phyloP scores from a whole-genome alignment of 139 green algal species.

The Chlamydomonas incerta region DNA sequence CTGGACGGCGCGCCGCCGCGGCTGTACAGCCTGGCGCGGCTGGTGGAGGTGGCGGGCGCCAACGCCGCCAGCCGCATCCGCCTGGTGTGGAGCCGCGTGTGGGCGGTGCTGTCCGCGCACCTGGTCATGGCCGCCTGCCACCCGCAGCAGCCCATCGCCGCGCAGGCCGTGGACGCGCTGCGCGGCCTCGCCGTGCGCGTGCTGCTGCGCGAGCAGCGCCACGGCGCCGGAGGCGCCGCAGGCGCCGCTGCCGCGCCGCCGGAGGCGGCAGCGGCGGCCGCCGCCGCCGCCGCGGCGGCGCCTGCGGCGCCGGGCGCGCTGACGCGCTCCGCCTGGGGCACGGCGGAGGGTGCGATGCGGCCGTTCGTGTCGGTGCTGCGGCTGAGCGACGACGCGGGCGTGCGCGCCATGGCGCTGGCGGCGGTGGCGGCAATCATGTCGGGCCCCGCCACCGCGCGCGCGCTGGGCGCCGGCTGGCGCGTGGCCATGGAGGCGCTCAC shows the following conservation, averaged over 20 bases:
- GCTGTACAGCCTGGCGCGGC: conserved; percentile 72
- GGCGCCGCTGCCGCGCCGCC: neutral
- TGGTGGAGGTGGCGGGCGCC: conserved; percentile 64
- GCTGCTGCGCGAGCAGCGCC: conserved; percentile 17
- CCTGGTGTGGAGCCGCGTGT: conserved; percentile 90
- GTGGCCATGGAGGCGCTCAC: conserved; percentile 68
- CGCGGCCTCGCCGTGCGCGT: conserved; percentile 62
- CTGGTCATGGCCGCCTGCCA: conserved; percentile 87
- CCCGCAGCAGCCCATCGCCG: conserved; percentile 70
- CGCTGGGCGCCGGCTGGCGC: conserved; percentile 77
- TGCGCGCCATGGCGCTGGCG: conserved; percentile 85
- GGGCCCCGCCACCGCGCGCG: conserved; percentile 52
- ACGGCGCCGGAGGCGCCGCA: neutral
- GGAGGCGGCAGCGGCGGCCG: neutral
- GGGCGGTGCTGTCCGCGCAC: conserved; percentile 83
- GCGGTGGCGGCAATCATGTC: conserved; percentile 63
- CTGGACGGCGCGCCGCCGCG: conserved; percentile 65
- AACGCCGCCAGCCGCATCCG: conserved; percentile 88
- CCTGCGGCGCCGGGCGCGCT: neutral
- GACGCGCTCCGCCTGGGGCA: conserved; percentile 21
- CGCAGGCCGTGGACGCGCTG: conserved; percentile 83
- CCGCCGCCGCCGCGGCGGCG: neutral
- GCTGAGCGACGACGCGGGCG: conserved; percentile 69
- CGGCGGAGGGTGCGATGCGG: conserved; percentile 87
- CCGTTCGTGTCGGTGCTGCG: conserved; percentile 92